Base-by-base conservation (phyloP, 768 basidiomycete genomes). In the Lactarius tabidus region DNA sequence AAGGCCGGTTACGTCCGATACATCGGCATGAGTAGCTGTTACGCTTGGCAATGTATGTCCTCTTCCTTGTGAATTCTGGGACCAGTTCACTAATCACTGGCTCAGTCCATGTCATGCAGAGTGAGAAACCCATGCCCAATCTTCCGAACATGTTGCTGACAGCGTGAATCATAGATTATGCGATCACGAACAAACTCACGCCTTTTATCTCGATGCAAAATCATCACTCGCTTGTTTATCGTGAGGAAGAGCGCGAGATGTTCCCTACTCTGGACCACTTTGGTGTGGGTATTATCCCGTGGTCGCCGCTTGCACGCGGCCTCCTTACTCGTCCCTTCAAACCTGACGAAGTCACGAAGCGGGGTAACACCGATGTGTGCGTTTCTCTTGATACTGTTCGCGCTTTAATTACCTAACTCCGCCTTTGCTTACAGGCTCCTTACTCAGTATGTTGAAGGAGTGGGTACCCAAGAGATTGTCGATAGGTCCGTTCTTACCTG, bases 241-340 rank as follows among this genome's bases (percentile, higher is more conserved):
- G 78, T 52, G 79, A 80, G 69, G 79, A 80, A 65, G 78, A 74
- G 61, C 72, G 74, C 36, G 73, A 73, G 63, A 73, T 74, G 73
- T 78, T 78, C 57, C 78, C 79, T 0, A 65, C 66, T 9, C 63
- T 71, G 6, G 63, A 72, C 6, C 67, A 68, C 36, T 68, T 68
- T 33, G 59, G 59, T 17, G 65, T 67, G 26, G 68, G 66, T 29
- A 59, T 62, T 35, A 69, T 69, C 35, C 68, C 68, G 3, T 67
- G 66, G 65, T 63, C 68, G 12, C 68, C 68, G 17, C 59, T 69
- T 23, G 62, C 68, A 12, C 62, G 68, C 20, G 65, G 65, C 1
- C 61, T 69, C 26, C 62, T 69, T 31, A 61, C 68, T 8, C 66
- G 68, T 43, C 65, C 68, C 12, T 59, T 69, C 41, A 8, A 59